These are phyloP conservation scores for Hymenoscyphus linearis DNA, from an alignment of 2,329 filamentous ascomycete genomes.

Conservation along the genomic window DNA sequence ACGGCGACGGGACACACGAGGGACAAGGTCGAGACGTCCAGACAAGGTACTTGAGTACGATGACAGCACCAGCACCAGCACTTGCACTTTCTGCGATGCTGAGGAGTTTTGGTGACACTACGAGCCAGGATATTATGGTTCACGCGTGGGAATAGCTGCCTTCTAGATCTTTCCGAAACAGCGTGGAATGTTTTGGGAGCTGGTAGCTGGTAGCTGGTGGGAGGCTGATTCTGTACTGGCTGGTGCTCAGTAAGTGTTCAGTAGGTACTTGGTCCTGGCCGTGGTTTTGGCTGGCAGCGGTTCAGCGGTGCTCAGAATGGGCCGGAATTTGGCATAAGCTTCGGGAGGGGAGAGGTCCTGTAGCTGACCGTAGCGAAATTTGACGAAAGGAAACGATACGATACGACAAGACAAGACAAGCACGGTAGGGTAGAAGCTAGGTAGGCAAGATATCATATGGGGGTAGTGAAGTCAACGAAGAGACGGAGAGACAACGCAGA, in stretches of 20 bases:
- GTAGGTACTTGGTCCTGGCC: no score
- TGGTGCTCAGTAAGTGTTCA: neutral
- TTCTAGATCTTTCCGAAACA: neutral
- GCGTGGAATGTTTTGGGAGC: neutral
- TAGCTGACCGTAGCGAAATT: neutral
- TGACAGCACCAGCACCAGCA: neutral
- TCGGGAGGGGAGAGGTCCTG: neutral
- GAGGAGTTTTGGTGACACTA: neutral
- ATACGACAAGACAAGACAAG: neutral
- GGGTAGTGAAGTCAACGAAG: no score
- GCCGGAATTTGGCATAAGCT: neutral
- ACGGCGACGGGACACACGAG: no score
- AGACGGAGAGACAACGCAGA: neutral
- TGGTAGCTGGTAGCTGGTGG: no score
- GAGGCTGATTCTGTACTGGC: neutral
- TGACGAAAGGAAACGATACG: neutral
- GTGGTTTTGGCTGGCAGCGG: no score
- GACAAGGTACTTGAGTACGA: neutral
- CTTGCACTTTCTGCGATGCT: neutral
- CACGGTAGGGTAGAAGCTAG: no score
- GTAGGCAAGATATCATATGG: no score
- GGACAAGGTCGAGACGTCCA: no score
- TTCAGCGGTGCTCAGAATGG: no score
- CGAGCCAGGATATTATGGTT: neutral
- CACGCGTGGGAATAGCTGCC: neutral